These are phyloP conservation scores for Fusarium staphyleae DNA, from an alignment of 2,329 filamentous ascomycete genomes.

Conservation along the genomic window DNA sequence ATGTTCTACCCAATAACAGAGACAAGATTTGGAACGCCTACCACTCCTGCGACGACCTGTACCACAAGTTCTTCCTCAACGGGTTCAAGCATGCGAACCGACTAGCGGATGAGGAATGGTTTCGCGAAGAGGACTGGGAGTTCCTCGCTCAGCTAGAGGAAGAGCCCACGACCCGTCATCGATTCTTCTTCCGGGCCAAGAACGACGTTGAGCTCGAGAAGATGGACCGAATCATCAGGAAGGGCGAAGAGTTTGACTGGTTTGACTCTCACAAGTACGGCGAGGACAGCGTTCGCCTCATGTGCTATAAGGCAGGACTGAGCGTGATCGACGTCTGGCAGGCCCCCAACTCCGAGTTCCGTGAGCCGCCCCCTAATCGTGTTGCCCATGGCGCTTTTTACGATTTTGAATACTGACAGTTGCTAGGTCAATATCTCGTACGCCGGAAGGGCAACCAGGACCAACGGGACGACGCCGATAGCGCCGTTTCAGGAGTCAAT, in stretches of 20 bases:
- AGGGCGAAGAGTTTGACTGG: constrained; percentile 51
- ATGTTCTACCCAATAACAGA: constrained; percentile 43
- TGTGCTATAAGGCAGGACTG: constrained; percentile 51
- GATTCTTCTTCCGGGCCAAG: constrained; percentile 50
- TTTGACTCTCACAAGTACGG: constrained; percentile 54
- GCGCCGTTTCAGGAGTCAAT: constrained; percentile 46
- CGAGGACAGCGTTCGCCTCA: constrained; percentile 47
- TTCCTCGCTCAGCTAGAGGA: constrained; percentile 48
- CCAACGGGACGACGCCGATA: constrained; percentile 48
- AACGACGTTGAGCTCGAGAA: constrained; percentile 42
- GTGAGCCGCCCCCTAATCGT: constrained; percentile 36
- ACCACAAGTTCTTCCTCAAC: constrained; percentile 48
- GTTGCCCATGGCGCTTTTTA: constrained; percentile 4
- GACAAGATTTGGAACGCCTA: constrained; percentile 52
- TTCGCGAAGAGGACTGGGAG: constrained; percentile 50
- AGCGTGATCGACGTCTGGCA: constrained; percentile 48
- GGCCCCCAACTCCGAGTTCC: constrained; percentile 49
- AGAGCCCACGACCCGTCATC: constrained; percentile 48
- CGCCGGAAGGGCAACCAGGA: constrained; percentile 42
- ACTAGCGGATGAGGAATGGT: constrained; percentile 45
- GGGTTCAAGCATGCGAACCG: constrained; percentile 50
- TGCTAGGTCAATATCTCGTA: constrained; percentile 49
- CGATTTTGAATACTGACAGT: constrained; percentile 29
- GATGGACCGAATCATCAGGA: constrained; percentile 38
- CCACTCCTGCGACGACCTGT: constrained; percentile 48